Evolutionary conservation across 768 basidiomycete genomes (phyloP).

Genomic region (Mycena sanguinolenta): DNA sequence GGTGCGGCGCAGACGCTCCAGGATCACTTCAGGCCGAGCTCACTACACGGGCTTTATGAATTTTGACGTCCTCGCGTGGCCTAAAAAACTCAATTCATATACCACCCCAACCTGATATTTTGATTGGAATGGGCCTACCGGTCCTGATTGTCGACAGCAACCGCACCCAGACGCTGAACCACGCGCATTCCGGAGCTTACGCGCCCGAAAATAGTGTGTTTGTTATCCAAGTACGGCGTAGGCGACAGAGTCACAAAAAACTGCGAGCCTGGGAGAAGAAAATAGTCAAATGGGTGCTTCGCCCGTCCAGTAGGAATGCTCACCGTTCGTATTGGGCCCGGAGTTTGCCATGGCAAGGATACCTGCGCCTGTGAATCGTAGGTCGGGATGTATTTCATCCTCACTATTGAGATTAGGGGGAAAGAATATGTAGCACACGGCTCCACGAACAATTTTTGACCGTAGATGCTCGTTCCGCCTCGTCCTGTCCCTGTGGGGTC

Average conservation of each 20-base stretch:
- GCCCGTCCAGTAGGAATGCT: background rate
- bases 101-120: constrained; percentile 8
- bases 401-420: constrained; percentile 61
- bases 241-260: constrained; percentile 92
- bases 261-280: constrained; percentile 79
- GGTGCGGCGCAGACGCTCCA: background rate
- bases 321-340: constrained; percentile 92
- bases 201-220: constrained; percentile 92
- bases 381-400: constrained; percentile 91
- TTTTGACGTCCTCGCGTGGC: constrained; percentile 88
- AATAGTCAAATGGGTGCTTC: background rate
- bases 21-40: constrained; percentile 1
- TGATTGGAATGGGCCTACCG: constrained; percentile 60
- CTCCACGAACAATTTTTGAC: constrained; percentile 83
- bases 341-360: constrained; percentile 98
- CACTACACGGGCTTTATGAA: constrained; percentile 76
- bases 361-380: constrained; percentile 95
- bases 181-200: constrained; percentile 94
- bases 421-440: constrained; percentile 1
- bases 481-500: constrained; percentile 79
- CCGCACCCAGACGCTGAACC: constrained; percentile 90
- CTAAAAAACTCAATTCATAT: constrained; percentile 46
- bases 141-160: constrained; percentile 91
- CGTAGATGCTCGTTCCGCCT: constrained; percentile 91
- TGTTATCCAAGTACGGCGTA: constrained; percentile 87